Base-by-base conservation (phyloP, 2,329 filamentous ascomycete genomes). In the Trichoderma semiorbis region DNA sequence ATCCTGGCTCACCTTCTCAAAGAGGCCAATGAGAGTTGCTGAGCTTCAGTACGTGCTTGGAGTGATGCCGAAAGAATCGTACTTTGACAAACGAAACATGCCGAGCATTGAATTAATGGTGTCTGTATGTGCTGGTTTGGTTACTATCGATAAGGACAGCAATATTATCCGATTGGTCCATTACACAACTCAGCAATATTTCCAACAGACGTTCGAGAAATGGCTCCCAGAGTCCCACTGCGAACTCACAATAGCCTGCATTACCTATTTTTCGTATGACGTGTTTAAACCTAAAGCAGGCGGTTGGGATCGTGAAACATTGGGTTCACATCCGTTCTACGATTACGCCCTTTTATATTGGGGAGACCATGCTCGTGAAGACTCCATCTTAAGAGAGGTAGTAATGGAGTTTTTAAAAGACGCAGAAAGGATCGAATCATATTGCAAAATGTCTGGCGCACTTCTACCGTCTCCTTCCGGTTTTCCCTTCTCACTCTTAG, bases 51-150 rank as follows among this genome's bases (percentile, higher is more conserved):
- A 50, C 2, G 43, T n/a, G 0, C n/a, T 50, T 1, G n/a, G 1
- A 0, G 43, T 47, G 0, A 1, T 21, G 0, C 18, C 8, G 2
- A 2, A 1, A 1, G 3, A 21, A 1, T 10, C 43, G 2, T 0
- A 1, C 2, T 47, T 50, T 50, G 43, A 50, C 43, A 1, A 12
- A 21, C 0, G 2, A 6, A 50, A 12, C 1, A 50, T 21, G n/a
- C 2, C 43, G 1, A n/a, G 12, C 5, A 50, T 12, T 3, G 43
- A 21, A 6, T 0, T 0, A 6, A 50, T 50, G 43, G 2, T 3
- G 0, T 50, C 43, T 5, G 43, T 50, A 50, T 50, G 43, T 50
- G 43, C 43, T 50, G 43, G 43, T 12, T 3, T 47, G 5, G 43
- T 47, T 3, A 47, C n/a, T 6, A 6, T 47, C n/a, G 43, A 21